A percentile compares a stretch with the other conserved stretches of the same genome.
phyloP scores from a whole-genome alignment of 495 filamentous ascomycete species.

The Chlorociboria aeruginascens region DNA sequence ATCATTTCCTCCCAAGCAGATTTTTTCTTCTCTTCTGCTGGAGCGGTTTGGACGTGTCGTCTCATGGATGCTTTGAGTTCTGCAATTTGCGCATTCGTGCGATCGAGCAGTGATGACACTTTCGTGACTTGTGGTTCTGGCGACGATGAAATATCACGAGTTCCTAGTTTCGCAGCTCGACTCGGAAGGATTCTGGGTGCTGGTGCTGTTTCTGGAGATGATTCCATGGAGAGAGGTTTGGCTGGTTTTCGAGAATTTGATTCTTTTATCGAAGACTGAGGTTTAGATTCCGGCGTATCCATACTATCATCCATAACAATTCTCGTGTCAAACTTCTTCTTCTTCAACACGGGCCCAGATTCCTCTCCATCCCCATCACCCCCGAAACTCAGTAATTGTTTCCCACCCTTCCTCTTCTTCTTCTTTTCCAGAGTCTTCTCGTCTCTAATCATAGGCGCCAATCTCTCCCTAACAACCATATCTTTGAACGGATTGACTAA shows the following conservation, averaged over 20 bases:
- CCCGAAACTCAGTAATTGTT: slow-evolving; percentile 80
- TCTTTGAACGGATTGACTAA: slow-evolving; percentile 84
- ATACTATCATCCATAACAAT: slow-evolving; percentile 52
- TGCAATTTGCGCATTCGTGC: slow-evolving; percentile 85
- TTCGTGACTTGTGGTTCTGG: slow-evolving; percentile 22
- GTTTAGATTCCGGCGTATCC: slow-evolving; percentile 21
- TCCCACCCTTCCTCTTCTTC: slow-evolving; percentile 64
- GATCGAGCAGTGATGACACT: slow-evolving; percentile 48
- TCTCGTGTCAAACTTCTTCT: slow-evolving; percentile 82
- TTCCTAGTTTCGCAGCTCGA: slow-evolving; percentile 13
- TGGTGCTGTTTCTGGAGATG: slow-evolving; percentile 17
- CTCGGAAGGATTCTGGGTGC: slow-evolving; percentile 13
- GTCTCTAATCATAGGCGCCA: slow-evolving; percentile 25
- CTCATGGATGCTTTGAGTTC: slow-evolving; percentile 88
- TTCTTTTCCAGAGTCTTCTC: slow-evolving; percentile 37
- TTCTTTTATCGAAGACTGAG: slow-evolving; percentile 23
- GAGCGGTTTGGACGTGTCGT: slow-evolving; percentile 50
- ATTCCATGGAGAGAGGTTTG: slow-evolving; percentile 18
- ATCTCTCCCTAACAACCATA: slow-evolving; percentile 59
- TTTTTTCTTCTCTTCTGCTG: slow-evolving; percentile 49
- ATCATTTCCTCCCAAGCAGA: slow-evolving; percentile 70
- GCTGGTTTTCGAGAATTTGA: slow-evolving; percentile 17
- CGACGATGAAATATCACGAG: slow-evolving; percentile 17
- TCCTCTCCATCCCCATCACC: slow-evolving; percentile 69
- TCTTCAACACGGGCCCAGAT: slow-evolving; percentile 51